These are phyloP conservation scores for Ramularia endophylla DNA, from an alignment of 2,329 filamentous ascomycete genomes.

Conservation along the genomic window DNA sequence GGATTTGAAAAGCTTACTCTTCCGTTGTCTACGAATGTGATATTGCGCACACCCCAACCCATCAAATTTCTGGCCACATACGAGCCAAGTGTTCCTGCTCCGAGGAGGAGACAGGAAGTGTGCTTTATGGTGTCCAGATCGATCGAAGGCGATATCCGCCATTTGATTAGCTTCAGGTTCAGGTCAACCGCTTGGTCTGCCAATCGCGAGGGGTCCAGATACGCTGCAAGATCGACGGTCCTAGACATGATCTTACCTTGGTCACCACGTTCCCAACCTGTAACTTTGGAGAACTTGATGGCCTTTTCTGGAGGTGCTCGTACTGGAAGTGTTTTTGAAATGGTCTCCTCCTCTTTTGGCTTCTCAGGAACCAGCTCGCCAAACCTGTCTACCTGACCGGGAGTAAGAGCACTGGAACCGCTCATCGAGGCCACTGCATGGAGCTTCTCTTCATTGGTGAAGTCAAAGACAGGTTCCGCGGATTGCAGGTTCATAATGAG, in stretches of 20 bases:
- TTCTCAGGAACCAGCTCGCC: slow-evolving; percentile 27
- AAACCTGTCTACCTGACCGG: slow-evolving; percentile 26
- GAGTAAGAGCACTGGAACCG: slow-evolving; percentile 23
- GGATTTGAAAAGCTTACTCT: slow-evolving; percentile 94
- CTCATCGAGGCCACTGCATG: slow-evolving; percentile 21
- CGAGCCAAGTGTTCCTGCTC: slow-evolving; percentile 86
- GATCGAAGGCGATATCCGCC: slow-evolving; percentile 85
- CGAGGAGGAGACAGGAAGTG: slow-evolving; percentile 83
- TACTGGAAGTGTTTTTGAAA: slow-evolving; percentile 20
- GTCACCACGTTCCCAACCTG: slow-evolving; percentile 87
- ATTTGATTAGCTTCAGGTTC: slow-evolving; percentile 98
- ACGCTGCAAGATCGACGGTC: slow-evolving; percentile 77
- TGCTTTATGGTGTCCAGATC: slow-evolving; percentile 84
- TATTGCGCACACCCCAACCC: slow-evolving; percentile 92
- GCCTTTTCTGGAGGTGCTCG: slow-evolving; percentile 34
- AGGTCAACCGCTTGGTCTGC: slow-evolving; percentile 94
- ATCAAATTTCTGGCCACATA: slow-evolving; percentile 90
- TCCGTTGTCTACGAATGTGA: slow-evolving; percentile 94
- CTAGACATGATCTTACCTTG: slow-evolving; percentile 71
- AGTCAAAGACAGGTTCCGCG: slow-evolving; percentile 36
- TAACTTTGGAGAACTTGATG: slow-evolving; percentile 64
- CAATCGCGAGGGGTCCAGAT: slow-evolving; percentile 82
- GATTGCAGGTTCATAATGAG: slow-evolving; percentile 65
- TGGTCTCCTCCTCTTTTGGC: slow-evolving; percentile 15
- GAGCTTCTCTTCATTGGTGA: slow-evolving; percentile 18